Percentiles rank a stretch among this genome's conserved stretches.
These are phyloP conservation scores for Durio zibethinus DNA, from an alignment of 345 rosid species.

Conservation along the genomic window DNA sequence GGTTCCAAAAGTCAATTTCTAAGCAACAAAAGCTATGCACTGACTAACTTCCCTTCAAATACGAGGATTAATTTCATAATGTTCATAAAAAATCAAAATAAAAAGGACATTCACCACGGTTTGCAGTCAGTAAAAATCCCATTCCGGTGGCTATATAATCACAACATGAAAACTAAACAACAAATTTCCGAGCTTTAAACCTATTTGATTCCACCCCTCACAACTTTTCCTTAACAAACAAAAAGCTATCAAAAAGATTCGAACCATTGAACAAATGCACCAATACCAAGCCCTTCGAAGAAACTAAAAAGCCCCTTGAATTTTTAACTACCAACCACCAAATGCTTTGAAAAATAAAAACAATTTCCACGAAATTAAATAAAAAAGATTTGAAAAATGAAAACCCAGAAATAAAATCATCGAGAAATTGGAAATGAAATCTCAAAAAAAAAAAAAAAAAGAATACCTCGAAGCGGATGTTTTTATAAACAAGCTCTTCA, in stretches of 20 bases:
- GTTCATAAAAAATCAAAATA: not conserved
- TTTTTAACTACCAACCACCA: not conserved
- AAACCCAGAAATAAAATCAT: not conserved
- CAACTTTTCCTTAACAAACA: not conserved
- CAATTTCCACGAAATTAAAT: not conserved
- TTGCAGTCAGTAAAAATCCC: not conserved
- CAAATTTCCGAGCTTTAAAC: not conserved
- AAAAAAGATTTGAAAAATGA: not conserved
- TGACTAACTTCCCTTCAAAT: not conserved
- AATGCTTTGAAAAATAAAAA: not conserved
- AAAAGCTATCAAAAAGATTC: not conserved
- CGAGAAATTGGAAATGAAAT: not conserved
- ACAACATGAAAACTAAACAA: not conserved
- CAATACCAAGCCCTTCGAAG: not conserved
- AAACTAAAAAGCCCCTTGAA: not conserved
- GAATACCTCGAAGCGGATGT: conserved; percentile 83
- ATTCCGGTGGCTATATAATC: not conserved
- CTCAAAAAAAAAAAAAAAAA: not conserved
- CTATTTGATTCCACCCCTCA: not conserved
- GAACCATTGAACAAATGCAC: not conserved
- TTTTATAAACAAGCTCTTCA: conserved; percentile 94
- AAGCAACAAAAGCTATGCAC: not conserved
- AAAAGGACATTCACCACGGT: not conserved
- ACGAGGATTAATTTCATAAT: not conserved
- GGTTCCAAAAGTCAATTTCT: not conserved